Evolutionary conservation across 208 protist genomes (phyloP), one percentile per base, ranked within the genome.

Genomic region (Porcisia deanei): DNA sequence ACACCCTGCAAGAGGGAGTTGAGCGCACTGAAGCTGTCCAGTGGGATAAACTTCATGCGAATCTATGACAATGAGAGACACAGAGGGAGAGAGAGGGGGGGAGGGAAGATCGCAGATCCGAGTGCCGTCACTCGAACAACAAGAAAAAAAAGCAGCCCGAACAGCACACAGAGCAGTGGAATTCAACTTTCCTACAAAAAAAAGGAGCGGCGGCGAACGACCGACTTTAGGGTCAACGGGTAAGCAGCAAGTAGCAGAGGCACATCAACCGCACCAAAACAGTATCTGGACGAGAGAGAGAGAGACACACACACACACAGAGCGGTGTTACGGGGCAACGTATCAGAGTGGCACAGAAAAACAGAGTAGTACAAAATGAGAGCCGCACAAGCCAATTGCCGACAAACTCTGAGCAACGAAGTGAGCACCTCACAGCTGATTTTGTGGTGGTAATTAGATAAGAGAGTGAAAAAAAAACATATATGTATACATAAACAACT

Each of bases 1-100:
- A 95, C 89, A 6, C 74, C 78, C 12, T 91, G 76, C 4, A 93
- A 80, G 43, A 95, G 81, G n/a, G 87, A 91, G 76, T 95, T 95
- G 37, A 95, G 85, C n/a, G 80, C 75, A 64, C 92, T 87, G 80
- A 95, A 93, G 72, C 83, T 85, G 30, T 83, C 75, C 20, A 90
- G 71, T 1, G 91, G 91, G 72, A 95, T 92, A 74, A 89, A 95
- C 74, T 95, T 92, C 91, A 95, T 70, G 89, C 30, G 0, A 4
- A 2, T 12, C 25, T 4, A 10, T 18, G 25, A 34, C 18, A 12
- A 47, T 25, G 3, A 37, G 30, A 53, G 25, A 41, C 18, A 25
- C 20, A 5, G 37, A 54, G 1, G 20, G 12, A 9, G 41, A 67
- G 6, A 49, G 9, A 47, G 0, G 6, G 0, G 12, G 20, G 16